Base-by-base conservation (phyloP, 768 basidiomycete species). In the Postia placenta region DNA sequence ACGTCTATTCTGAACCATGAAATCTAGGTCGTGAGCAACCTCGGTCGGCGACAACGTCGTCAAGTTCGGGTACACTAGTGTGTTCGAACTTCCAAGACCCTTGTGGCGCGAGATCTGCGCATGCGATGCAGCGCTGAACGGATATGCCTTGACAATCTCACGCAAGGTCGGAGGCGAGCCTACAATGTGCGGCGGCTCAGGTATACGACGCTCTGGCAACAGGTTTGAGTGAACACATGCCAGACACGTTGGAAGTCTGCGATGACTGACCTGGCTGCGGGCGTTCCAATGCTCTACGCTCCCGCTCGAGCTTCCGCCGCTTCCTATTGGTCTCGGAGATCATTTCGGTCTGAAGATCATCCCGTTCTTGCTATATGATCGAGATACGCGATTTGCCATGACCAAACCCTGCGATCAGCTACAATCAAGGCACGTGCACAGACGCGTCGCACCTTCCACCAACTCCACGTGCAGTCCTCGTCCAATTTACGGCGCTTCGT, bases 301-400 rank as follows among this genome's bases (percentile, higher is more conserved):
- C 92, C 51, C 92, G 75, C 63, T 97, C 93, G 28, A 98, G 66
- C 42, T 80, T 75, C 39, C 94, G 73, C 50, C 90, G 75, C 65
- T 95, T 95, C 54, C 87, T 74, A 64, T 90, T 93, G 5, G 87
- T 85, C 57, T 94, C 89, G 0, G 93, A 81, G 48, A 94, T 86
- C 83, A 95, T 88, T 12, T 87, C 84, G 1, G 79, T 86, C 60
- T 94, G 87, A 11, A 94, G 67, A 42, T 85, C 81, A 56, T 92
- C 87, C 45, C 87, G 75, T 22, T 86, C 73, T 50, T 83, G 67
- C 91, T 93, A 61, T 23, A 42, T 39, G 19, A 49, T 28, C 11
- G 39, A 48, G 37, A 42, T 33, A 37, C 33, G 42, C 37, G 35
- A 47, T 7, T n/a, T n/a, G n/a, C n/a, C n/a, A n/a, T n/a, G n/a